These are phyloP conservation scores for Leptographium radiaticola DNA, from an alignment of 2,329 filamentous ascomycete genomes.

Conservation along the genomic window DNA sequence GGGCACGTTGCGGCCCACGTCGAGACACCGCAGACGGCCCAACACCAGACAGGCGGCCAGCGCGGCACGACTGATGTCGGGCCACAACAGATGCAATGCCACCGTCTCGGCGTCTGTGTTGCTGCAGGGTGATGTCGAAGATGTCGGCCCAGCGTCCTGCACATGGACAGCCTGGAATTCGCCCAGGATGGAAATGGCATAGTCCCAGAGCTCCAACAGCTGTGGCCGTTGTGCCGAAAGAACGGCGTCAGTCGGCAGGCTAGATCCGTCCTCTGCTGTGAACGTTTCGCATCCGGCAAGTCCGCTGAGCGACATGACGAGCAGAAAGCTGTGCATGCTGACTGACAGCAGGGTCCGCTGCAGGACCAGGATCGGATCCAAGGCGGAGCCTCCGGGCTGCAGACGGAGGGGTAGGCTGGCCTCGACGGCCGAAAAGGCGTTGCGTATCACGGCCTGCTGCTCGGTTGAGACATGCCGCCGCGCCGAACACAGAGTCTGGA, in stretches of 20 bases:
- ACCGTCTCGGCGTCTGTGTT: not conserved
- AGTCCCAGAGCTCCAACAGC: constrained; percentile 6
- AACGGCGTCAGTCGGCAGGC: not conserved
- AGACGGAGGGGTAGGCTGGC: not conserved
- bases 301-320: not conserved
- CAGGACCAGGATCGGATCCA: constrained; percentile 1
- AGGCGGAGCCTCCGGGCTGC: not conserved
- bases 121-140: not conserved
- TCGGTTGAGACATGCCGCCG: not conserved
- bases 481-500: constrained; percentile 5
- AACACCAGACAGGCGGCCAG: constrained; percentile 3
- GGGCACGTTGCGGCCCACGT: not conserved
- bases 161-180: not conserved
- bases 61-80: constrained; percentile 3
- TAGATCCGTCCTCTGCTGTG: not conserved
- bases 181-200: constrained; percentile 1
- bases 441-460: not conserved
- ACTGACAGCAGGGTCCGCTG: constrained; percentile 4
- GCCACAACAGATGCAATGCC: constrained; percentile 4
- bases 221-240: not conserved
- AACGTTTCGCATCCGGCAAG: not conserved
- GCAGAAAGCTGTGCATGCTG: constrained; percentile 4
- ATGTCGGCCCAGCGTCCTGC: not conserved
- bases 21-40: constrained; percentile 2
- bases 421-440: not conserved